Base-by-base conservation (phyloP, 129 eudicot species). In the Flaveria sonorensis region DNA sequence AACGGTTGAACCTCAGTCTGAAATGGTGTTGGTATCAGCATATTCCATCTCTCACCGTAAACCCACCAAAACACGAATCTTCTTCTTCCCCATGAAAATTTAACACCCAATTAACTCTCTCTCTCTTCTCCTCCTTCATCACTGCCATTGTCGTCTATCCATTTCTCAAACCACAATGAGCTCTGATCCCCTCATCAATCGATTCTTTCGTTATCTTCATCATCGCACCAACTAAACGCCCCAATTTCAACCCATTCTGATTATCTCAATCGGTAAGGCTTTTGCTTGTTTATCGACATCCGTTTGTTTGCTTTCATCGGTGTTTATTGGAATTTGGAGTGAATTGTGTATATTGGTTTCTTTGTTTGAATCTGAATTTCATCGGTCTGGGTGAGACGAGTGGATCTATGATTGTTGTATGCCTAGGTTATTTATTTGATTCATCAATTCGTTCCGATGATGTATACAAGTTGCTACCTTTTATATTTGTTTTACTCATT, bases 21-120 rank as follows among this genome's bases (percentile, higher is more conserved):
- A 73, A 68, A 57, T 42, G 57, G 62, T 20, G 42, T 78, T 78
- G 76, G 83, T 72, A 79, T 63, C 83, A 71, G 81, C 81, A 68
- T 69, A 79, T 79, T 79, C 83, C 83, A 63, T 39, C 61, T 70
- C 83, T 79, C 83, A 79, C 83, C 83, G 77, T 79, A 79, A 79
- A 72, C 78, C 83, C 83, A 79, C 78, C 83, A 50, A 71, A 50
- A 79, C 73, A 79, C 83, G 78, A 79, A 79, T 79, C 78, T 79
- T 71, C 83, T 71, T 79, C 77, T 71, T 63, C 83, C 67, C 72
- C 80, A 62, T 56, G 70, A 77, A 68, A 53, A 68, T 69, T 70
- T 69, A 77, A 69, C 76, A 56, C 75, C 74, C 73, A 77, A 77
- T 52, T 52, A 19, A 65, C 79, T 76, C 69, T 21, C 62, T 77